phyloP scores from a whole-genome alignment of 2,329 filamentous ascomycete species.

The Ophiostoma ulmi region DNA sequence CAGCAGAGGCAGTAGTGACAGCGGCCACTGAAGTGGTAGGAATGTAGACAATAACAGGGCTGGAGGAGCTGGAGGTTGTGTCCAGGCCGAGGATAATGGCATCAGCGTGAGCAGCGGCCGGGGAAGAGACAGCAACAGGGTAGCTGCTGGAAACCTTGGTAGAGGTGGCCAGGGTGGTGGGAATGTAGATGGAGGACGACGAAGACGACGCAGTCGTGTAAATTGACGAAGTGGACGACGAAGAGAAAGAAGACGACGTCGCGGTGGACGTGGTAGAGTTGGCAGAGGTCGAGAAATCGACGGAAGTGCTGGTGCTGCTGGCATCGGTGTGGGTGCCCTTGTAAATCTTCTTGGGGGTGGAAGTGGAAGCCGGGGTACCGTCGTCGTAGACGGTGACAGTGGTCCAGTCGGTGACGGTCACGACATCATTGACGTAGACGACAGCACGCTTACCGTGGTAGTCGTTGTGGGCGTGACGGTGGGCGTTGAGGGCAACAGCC shows the following conservation, averaged over 20 bases:
- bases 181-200: slow-evolving; percentile 17
- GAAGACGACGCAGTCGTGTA: slow-evolving; percentile 14
- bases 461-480: slow-evolving; percentile 40
- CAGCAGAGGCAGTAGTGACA: slow-evolving; percentile 23
- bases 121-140: slow-evolving; percentile 19
- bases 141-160: slow-evolving; percentile 17
- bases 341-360: slow-evolving; percentile 26
- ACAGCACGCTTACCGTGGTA: slow-evolving; percentile 35
- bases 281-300: slow-evolving; percentile 21
- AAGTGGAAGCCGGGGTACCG: slow-evolving; percentile 21
- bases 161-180: slow-evolving; percentile 23
- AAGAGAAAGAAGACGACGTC: slow-evolving; percentile 20
- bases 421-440: slow-evolving; percentile 34
- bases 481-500: slow-evolving; percentile 40
- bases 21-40: slow-evolving; percentile 17
- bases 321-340: slow-evolving; percentile 25
- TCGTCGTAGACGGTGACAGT: slow-evolving; percentile 41
- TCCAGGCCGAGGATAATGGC: neutral
- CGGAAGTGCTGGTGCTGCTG: slow-evolving; percentile 20
- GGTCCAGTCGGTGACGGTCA: slow-evolving; percentile 38
- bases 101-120: slow-evolving; percentile 1
- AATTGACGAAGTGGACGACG: slow-evolving; percentile 17
- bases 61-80: slow-evolving; percentile 1
- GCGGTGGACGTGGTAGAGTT: slow-evolving; percentile 18
- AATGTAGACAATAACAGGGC: neutral